A percentile compares a stretch with the other conserved stretches of the same genome.
Evolutionary conservation across 2,329 filamentous ascomycete species (phyloP).

Genomic region (Elsinoe batatas): DNA sequence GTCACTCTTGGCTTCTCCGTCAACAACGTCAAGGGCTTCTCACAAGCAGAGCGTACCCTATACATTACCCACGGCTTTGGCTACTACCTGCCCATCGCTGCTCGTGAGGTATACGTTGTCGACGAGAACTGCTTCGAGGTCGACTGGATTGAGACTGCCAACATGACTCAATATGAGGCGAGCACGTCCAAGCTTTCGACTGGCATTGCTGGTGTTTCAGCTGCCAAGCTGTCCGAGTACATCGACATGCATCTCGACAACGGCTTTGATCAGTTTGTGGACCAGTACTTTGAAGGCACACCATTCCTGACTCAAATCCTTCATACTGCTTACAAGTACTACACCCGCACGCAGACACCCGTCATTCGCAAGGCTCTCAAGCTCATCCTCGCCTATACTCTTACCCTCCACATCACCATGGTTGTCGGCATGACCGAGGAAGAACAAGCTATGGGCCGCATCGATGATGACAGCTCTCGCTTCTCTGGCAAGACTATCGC

Average conservation of each 20-base stretch:
- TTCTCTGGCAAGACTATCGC: slow-evolving; percentile 85
- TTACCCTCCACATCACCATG: slow-evolving; percentile 90
- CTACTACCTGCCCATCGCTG: slow-evolving; percentile 83
- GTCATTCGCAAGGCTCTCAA: slow-evolving; percentile 94
- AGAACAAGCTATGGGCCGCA: slow-evolving; percentile 66
- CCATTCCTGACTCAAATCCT: slow-evolving; percentile 92
- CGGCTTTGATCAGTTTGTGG: slow-evolving; percentile 85
- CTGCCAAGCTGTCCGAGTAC: slow-evolving; percentile 74
- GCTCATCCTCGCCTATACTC: slow-evolving; percentile 88
- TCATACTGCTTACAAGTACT: slow-evolving; percentile 91
- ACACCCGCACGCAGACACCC: slow-evolving; percentile 74
- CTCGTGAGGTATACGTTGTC: slow-evolving; percentile 83
- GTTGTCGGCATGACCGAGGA: slow-evolving; percentile 82
- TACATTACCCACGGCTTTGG: slow-evolving; percentile 97
- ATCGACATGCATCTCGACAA: slow-evolving; percentile 90
- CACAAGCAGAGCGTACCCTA: slow-evolving; percentile 52
- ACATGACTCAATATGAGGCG: slow-evolving; percentile 72
- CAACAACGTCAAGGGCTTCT: slow-evolving; percentile 85
- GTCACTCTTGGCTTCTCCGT: slow-evolving; percentile 76
- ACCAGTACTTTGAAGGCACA: slow-evolving; percentile 92
- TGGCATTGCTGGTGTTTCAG: slow-evolving; percentile 77
- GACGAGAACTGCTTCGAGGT: slow-evolving; percentile 89
- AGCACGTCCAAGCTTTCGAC: slow-evolving; percentile 83
- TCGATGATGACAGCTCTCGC: slow-evolving; percentile 76
- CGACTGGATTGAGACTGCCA: slow-evolving; percentile 83